Conservation (phyloP, 805 yeast genomes). For the Saturnispora gosingensis region DNA sequence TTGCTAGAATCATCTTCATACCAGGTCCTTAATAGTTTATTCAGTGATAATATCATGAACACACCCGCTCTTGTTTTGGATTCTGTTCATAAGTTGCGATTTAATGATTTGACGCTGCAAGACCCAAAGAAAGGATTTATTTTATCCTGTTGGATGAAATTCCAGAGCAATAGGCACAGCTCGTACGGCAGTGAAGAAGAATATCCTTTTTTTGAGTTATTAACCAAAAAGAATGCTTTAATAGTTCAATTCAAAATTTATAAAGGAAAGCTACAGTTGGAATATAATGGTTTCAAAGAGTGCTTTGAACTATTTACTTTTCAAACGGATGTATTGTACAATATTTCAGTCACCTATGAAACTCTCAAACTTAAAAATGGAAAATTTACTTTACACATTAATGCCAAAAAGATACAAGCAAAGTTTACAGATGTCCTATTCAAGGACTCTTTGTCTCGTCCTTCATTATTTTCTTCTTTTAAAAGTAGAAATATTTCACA, state of each 20-base stretch:
- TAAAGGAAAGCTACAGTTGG: neutral
- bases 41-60: neutral
- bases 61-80: neutral
- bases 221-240: neutral
- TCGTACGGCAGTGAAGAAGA: neutral
- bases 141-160: constrained; percentile 21
- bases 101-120: constrained; percentile 9
- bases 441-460: neutral
- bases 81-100: constrained; percentile 1
- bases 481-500: neutral
- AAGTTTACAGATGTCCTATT: neutral
- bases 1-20: neutral
- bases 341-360: neutral
- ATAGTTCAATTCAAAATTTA: neutral
- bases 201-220: neutral
- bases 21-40: neutral
- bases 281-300: neutral
- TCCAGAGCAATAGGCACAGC: neutral
- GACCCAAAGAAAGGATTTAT: constrained; percentile 16
- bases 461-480: neutral
- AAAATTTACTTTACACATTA: neutral
- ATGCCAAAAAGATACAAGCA: constrained; percentile 1
- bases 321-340: neutral
- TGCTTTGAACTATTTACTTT: constrained; percentile 6
- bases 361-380: neutral